Percentiles rank a stretch among this genome's conserved stretches.
Evolutionary conservation across 208 protist genomes (phyloP).

Genomic region (Novymonas esmeraldas): DNA sequence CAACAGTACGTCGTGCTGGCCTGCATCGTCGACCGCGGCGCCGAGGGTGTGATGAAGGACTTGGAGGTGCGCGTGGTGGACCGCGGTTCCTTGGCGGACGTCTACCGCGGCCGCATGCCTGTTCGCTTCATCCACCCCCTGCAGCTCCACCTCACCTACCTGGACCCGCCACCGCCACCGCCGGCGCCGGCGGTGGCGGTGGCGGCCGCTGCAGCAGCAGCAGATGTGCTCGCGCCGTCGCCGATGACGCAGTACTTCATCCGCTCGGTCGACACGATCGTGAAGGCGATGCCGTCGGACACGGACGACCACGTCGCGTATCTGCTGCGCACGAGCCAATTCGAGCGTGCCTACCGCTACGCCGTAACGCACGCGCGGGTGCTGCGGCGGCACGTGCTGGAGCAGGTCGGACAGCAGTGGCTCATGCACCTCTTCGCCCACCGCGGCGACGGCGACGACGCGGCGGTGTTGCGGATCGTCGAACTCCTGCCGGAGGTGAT

Average conservation of each 20-base stretch:
- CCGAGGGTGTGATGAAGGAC: slow-evolving; percentile 48
- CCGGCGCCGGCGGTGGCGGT: neutral
- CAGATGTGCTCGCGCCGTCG: slow-evolving; percentile 13
- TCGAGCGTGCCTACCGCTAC: slow-evolving; percentile 58
- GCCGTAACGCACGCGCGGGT: slow-evolving; percentile 12
- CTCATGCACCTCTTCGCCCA: slow-evolving; percentile 32
- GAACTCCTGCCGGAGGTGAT: slow-evolving; percentile 36
- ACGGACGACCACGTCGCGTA: slow-evolving; percentile 73
- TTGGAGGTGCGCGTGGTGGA: slow-evolving; percentile 78
- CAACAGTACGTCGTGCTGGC: slow-evolving; percentile 58
- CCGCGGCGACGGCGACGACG: slow-evolving; percentile 2
- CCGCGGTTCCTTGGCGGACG: slow-evolving; percentile 39
- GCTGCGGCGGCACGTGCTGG: slow-evolving; percentile 34
- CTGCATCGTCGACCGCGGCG: slow-evolving; percentile 31
- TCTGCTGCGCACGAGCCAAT: slow-evolving; percentile 38
- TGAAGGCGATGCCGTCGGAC: slow-evolving; percentile 53
- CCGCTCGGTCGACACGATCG: slow-evolving; percentile 49
- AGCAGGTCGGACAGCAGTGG: slow-evolving; percentile 30
- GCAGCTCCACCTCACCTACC: slow-evolving; percentile 55
- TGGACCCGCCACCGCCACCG: slow-evolving; percentile 4
- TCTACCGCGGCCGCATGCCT: slow-evolving; percentile 60
- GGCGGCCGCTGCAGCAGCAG: neutral
- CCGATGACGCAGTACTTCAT: slow-evolving; percentile 53
- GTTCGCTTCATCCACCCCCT: slow-evolving; percentile 61
- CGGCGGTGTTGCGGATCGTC: slow-evolving; percentile 23